Conservation (phyloP, 495 filamentous ascomycete species). For the Recurvomyces mirabilis region DNA sequence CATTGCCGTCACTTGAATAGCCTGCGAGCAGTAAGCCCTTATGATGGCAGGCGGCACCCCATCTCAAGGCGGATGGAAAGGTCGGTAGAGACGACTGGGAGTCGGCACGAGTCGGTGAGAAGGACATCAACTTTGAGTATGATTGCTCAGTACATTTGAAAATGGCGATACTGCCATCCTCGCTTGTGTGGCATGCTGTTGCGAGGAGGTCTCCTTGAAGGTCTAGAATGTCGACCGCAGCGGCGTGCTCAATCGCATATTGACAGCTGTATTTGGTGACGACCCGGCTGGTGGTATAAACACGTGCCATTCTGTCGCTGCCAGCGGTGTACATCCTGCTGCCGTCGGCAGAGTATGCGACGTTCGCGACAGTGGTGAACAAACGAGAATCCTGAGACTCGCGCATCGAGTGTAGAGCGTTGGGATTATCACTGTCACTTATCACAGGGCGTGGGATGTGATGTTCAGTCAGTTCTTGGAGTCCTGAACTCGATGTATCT, state of each 20-base stretch:
- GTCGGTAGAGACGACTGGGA: constrained; percentile 41
- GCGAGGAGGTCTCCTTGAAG: constrained; percentile 40
- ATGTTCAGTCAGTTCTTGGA: constrained; percentile 63
- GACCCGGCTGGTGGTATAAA: constrained; percentile 49
- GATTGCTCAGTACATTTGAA: not conserved
- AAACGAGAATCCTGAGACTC: constrained; percentile 57
- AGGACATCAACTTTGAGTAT: not conserved
- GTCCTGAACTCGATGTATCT: constrained; percentile 39
- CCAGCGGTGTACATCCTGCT: constrained; percentile 61
- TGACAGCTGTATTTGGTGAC: constrained; percentile 30
- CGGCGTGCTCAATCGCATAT: constrained; percentile 50
- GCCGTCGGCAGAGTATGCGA: constrained; percentile 52
- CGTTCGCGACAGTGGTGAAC: constrained; percentile 65
- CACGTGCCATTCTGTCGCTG: constrained; percentile 68
- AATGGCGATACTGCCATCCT: constrained; percentile 9
- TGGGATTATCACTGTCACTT: constrained; percentile 26
- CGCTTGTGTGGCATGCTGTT: constrained; percentile 34
- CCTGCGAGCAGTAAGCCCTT: constrained; percentile 60
- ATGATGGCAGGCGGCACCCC: constrained; percentile 45
- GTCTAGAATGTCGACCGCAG: constrained; percentile 60
- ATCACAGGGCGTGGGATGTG: constrained; percentile 43
- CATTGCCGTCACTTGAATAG: constrained; percentile 51
- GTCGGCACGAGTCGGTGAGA: constrained; percentile 20
- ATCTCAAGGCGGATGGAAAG: constrained; percentile 62
- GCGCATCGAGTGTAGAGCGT: constrained; percentile 45